A percentile compares a stretch with the other conserved stretches of the same genome.
phyloP scores from a whole-genome alignment of 1,284 basidiomycete genomes.

The Golubevia pallescens region DNA sequence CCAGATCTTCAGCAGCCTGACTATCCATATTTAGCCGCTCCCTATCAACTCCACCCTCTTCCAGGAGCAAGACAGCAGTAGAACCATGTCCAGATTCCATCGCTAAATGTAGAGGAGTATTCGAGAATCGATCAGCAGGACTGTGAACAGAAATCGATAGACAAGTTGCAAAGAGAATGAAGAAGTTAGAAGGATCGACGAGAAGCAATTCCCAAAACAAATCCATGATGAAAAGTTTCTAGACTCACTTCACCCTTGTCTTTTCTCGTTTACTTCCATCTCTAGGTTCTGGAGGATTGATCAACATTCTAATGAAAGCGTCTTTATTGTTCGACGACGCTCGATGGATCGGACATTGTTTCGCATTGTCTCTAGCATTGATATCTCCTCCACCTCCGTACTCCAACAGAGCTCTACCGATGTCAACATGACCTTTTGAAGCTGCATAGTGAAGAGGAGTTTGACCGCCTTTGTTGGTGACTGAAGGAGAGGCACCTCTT shows the following conservation, averaged over 20 bases:
- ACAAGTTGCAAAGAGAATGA: background rate
- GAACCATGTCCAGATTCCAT: constrained; percentile 30
- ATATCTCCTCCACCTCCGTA: constrained; percentile 19
- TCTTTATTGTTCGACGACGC: constrained; percentile 26
- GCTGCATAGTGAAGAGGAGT: constrained; percentile 38
- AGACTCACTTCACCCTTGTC: constrained; percentile 36
- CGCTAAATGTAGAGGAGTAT: constrained; percentile 41
- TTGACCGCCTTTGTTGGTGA: constrained; percentile 16
- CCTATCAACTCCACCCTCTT: constrained; percentile 27
- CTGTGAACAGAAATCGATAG: constrained; percentile 12
- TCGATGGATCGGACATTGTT: constrained; percentile 34
- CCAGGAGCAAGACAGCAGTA: constrained; percentile 33
- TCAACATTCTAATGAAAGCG: constrained; percentile 24
- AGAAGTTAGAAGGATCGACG: background rate
- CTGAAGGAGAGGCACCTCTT: constrained; percentile 19
- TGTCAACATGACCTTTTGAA: constrained; percentile 30
- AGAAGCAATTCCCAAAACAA: background rate
- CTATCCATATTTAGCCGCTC: constrained; percentile 27
- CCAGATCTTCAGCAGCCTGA: constrained; percentile 27
- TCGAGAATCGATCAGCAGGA: constrained; percentile 31
- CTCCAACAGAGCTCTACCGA: constrained; percentile 27
- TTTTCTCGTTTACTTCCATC: constrained; percentile 24
- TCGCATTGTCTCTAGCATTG: constrained; percentile 34
- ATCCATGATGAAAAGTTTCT: background rate
- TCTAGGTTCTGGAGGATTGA: constrained; percentile 20